Conservation (phyloP, 2,329 filamentous ascomycete genomes). For the Arthrocladium fulminans region DNA sequence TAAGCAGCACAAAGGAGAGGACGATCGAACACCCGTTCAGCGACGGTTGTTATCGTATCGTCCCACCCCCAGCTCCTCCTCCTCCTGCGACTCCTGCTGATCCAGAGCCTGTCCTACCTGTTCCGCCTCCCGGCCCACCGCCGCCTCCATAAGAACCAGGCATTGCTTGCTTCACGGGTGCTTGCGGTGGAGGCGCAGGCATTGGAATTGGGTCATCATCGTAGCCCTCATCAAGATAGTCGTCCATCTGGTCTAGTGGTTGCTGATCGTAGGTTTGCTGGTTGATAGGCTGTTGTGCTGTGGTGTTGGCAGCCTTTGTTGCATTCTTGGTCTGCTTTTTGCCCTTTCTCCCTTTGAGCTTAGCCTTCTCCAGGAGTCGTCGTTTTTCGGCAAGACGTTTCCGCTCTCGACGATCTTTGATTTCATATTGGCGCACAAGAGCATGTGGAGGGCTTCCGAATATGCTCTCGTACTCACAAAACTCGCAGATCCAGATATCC, state of each 20-base stretch:
- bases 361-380: constrained; percentile 79
- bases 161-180: constrained; percentile 23
- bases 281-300: constrained; percentile 28
- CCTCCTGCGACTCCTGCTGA: constrained; percentile 14
- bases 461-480: constrained; percentile 95
- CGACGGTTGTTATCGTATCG: constrained; percentile 16
- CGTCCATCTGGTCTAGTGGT: constrained; percentile 37
- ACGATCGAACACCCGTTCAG: constrained; percentile 11
- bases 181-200: constrained; percentile 29
- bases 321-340: constrained; percentile 69
- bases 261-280: constrained; percentile 35
- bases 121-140: constrained; percentile 15
- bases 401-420: constrained; percentile 79
- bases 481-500: constrained; percentile 92
- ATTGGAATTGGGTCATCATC: constrained; percentile 40
- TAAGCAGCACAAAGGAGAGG: constrained; percentile 11
- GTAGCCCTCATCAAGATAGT: constrained; percentile 43
- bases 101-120: constrained; percentile 8
- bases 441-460: constrained; percentile 80
- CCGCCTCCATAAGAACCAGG: constrained; percentile 11
- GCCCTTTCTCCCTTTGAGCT: constrained; percentile 82
- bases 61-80: constrained; percentile 9
- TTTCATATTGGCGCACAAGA: constrained; percentile 84
- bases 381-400: constrained; percentile 80
- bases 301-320: constrained; percentile 38